These are phyloP conservation scores for Ophiocytium majus DNA, from an alignment of 352 stramenopile genomes.

Conservation along the genomic window DNA sequence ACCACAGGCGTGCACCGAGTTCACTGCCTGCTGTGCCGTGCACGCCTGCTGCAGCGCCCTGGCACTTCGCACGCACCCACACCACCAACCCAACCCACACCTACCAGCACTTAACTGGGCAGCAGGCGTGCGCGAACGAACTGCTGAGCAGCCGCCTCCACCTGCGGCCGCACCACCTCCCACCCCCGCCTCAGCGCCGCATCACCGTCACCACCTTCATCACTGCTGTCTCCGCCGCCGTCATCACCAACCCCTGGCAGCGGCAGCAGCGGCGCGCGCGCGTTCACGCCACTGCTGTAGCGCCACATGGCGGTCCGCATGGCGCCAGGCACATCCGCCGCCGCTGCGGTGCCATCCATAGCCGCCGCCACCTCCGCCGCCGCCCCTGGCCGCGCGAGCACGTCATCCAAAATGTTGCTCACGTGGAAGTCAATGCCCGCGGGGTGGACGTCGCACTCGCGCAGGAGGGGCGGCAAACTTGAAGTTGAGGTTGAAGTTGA, in stretches of 20 bases:
- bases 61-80: no score
- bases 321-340: background rate
- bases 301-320: background rate
- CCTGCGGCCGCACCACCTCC: background rate
- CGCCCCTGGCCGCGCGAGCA: conserved; percentile 15
- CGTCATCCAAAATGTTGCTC: conserved; percentile 37
- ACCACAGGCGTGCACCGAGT: no score
- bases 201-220: background rate
- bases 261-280: background rate
- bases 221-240: no score
- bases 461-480: conserved; percentile 21
- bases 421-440: conserved; percentile 49
- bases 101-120: no score
- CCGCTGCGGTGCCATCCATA: background rate
- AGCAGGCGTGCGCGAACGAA: background rate
- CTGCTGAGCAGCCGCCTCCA: background rate
- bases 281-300: background rate
- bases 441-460: conserved; percentile 26
- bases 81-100: no score
- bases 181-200: background rate
- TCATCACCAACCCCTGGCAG: background rate
- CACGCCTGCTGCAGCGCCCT: no score
- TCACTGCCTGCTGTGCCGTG: no score
- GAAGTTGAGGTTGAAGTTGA: no score
- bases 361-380: conserved; percentile 16